Evolutionary conservation across 768 basidiomycete genomes (phyloP).

Genomic region (Serendipita vermifera): DNA sequence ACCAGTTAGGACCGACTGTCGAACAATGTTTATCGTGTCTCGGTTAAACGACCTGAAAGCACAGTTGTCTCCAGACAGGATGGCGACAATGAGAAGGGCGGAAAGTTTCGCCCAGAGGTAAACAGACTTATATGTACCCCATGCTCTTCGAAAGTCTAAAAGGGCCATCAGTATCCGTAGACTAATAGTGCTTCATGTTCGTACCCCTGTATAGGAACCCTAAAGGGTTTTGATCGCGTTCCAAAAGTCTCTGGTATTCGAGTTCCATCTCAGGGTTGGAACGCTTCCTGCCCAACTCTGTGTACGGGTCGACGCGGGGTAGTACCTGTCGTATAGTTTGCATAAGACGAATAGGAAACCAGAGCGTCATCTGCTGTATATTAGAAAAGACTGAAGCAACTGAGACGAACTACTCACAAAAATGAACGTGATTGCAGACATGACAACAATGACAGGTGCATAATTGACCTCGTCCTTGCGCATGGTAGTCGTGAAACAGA

Average conservation of each 20-base stretch:
- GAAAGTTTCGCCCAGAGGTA: slow-evolving; percentile 61
- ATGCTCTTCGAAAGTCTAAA: slow-evolving; percentile 53
- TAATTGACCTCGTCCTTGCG: slow-evolving; percentile 53
- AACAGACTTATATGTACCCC: slow-evolving; percentile 52
- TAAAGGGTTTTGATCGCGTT: slow-evolving; percentile 53
- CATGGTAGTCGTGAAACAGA: slow-evolving; percentile 74
- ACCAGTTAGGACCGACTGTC: slow-evolving; percentile 47
- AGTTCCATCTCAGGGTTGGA: slow-evolving; percentile 44
- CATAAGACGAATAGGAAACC: slow-evolving; percentile 55
- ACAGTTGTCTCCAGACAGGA: slow-evolving; percentile 62
- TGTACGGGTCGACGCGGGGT: slow-evolving; percentile 52
- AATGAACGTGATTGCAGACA: slow-evolving; percentile 39
- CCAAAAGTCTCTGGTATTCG: slow-evolving; percentile 56
- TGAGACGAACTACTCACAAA: slow-evolving; percentile 30
- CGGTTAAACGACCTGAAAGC: slow-evolving; percentile 45
- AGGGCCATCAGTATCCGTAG: slow-evolving; percentile 6
- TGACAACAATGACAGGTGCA: slow-evolving; percentile 47
- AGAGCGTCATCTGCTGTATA: slow-evolving; percentile 43
- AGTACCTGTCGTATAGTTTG: slow-evolving; percentile 42
- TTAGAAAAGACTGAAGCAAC: neutral
- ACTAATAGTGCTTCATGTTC: slow-evolving; percentile 15
- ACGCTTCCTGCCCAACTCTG: slow-evolving; percentile 55
- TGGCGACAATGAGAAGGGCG: slow-evolving; percentile 48
- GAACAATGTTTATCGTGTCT: slow-evolving; percentile 39
- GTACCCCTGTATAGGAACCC: slow-evolving; percentile 56